These are phyloP conservation scores for Kappamyces sp. DNA, from an alignment of 192 early-diverging fungal genomes.

Conservation along the genomic window DNA sequence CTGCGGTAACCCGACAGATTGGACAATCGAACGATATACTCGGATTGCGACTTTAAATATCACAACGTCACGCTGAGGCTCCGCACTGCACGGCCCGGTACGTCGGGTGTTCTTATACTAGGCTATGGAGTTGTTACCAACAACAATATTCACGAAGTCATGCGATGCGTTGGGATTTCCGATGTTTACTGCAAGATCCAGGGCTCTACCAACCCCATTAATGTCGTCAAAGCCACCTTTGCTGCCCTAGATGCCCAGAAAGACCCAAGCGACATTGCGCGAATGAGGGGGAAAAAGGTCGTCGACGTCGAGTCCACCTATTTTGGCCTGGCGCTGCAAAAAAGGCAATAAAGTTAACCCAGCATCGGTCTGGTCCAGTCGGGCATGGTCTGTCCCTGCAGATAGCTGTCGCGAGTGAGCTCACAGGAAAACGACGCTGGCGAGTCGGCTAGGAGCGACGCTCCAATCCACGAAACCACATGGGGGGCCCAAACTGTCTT, in stretches of 20 bases:
- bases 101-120: constrained; percentile 22
- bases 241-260: constrained; percentile 78
- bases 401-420: no score
- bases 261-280: constrained; percentile 79
- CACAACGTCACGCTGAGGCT: constrained; percentile 77
- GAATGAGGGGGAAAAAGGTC: constrained; percentile 77
- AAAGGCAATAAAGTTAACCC: neutral
- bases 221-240: constrained; percentile 95
- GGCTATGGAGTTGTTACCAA: constrained; percentile 93
- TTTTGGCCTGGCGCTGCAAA: constrained; percentile 55
- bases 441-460: neutral
- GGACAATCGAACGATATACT: constrained; percentile 87
- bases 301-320: constrained; percentile 86
- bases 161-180: constrained; percentile 84
- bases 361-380: neutral
- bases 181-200: constrained; percentile 86
- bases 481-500: neutral
- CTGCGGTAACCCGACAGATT: constrained; percentile 67
- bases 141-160: constrained; percentile 92
- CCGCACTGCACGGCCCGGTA: constrained; percentile 81
- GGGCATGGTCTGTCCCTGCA: neutral
- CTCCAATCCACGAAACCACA: neutral
- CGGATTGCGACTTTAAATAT: constrained; percentile 85
- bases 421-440: no score
- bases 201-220: constrained; percentile 95